These are phyloP conservation scores for Podila verticillata DNA, from an alignment of 192 early-diverging fungal species.

Conservation along the genomic window DNA sequence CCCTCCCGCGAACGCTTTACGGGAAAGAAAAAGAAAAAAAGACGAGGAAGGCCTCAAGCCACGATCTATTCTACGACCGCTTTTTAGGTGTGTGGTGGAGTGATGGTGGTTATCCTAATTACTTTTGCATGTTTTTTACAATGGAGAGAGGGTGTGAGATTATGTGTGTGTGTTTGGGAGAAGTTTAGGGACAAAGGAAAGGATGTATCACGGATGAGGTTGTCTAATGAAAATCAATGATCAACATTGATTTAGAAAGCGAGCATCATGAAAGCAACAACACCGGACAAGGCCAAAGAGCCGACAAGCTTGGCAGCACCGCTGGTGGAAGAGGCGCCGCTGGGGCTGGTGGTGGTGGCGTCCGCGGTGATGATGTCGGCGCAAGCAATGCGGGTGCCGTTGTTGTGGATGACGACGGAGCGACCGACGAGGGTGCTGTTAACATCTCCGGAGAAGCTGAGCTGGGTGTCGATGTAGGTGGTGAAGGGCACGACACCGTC, in stretches of 20 bases:
- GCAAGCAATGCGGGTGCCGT: constrained; percentile 63
- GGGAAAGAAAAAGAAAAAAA: neutral
- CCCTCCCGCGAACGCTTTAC: neutral
- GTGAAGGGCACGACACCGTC: constrained; percentile 30
- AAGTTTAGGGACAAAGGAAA: too few species aligned
- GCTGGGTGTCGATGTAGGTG: constrained; percentile 47
- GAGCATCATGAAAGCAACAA: constrained; percentile 39
- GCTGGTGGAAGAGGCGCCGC: constrained; percentile 1
- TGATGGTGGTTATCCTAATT: neutral
- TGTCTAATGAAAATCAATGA: neutral
- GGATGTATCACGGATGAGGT: neutral
- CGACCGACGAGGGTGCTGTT: constrained; percentile 59
- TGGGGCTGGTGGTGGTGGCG: constrained; percentile 7
- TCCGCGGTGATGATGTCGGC: constrained; percentile 56
- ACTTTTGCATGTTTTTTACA: neutral
- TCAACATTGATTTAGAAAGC: constrained; percentile 28
- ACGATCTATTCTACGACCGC: neutral
- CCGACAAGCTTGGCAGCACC: constrained; percentile 36
- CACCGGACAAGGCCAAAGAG: constrained; percentile 32
- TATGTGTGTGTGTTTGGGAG: neutral
- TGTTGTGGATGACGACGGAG: constrained; percentile 67
- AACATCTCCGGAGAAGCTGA: constrained; percentile 51
- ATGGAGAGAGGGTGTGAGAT: neutral
- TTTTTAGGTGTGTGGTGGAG: neutral
- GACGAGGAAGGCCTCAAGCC: neutral